phyloP scores from a whole-genome alignment of 163 green algal species.

The Chlorella variabilis region DNA sequence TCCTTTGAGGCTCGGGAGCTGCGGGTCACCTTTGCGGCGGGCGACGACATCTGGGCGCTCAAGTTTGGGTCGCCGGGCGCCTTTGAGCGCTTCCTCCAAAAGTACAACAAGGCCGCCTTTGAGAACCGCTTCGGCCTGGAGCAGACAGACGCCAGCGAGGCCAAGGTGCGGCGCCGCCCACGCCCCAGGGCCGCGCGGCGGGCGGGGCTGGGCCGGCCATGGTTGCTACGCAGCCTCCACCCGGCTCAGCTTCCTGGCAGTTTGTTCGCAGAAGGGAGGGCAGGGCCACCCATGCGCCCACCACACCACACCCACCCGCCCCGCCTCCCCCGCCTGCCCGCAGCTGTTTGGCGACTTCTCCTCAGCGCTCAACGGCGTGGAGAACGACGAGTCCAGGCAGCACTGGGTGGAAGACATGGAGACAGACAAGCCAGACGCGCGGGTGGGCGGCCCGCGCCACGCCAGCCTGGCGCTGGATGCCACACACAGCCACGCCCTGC shows the following conservation, averaged over 20 bases:
- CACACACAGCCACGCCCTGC: no score
- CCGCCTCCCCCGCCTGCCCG: background rate
- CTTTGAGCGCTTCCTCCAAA: constrained; percentile 64
- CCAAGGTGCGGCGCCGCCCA: constrained; percentile 59
- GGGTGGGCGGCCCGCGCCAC: background rate
- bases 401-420: constrained; percentile 57
- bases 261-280: no score
- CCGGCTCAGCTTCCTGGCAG: no score
- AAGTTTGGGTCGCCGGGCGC: constrained; percentile 52
- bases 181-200: no score
- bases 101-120: constrained; percentile 78
- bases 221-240: no score
- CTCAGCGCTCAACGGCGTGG: constrained; percentile 3
- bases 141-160: constrained; percentile 43
- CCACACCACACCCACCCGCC: no score
- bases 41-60: constrained; percentile 68
- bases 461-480: no score
- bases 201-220: no score
- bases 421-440: constrained; percentile 26
- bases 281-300: no score
- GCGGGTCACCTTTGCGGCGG: constrained; percentile 63
- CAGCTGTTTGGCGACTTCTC: constrained; percentile 40
- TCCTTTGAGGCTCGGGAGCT: constrained; percentile 55
- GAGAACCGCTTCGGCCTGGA: constrained; percentile 83
- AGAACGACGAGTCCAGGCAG: constrained; percentile 35